phyloP scores from a whole-genome alignment of 2,329 filamentous ascomycete species.

The Didymosphaeria variabile region DNA sequence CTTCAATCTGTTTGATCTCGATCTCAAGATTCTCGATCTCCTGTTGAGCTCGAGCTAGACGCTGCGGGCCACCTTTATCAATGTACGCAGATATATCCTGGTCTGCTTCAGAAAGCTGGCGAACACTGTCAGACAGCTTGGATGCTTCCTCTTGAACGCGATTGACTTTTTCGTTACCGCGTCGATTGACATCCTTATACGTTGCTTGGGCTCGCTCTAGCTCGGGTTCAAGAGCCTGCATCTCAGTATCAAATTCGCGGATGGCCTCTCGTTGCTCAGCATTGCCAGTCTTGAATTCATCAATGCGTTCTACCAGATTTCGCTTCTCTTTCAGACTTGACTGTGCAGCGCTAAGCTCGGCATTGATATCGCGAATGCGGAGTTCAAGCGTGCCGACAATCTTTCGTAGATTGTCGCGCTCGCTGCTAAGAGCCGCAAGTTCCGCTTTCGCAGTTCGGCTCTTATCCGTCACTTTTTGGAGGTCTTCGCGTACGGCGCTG shows the following conservation, averaged over 20 bases:
- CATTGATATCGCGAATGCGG: conserved; percentile 76
- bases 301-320: conserved; percentile 74
- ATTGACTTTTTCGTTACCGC: conserved; percentile 76
- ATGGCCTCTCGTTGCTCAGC: conserved; percentile 74
- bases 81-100: conserved; percentile 82
- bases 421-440: conserved; percentile 71
- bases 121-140: conserved; percentile 75
- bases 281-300: conserved; percentile 75
- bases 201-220: conserved; percentile 78
- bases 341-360: conserved; percentile 74
- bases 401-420: conserved; percentile 76
- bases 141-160: conserved; percentile 75
- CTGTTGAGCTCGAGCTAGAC: conserved; percentile 73
- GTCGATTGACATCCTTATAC: conserved; percentile 78
- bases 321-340: conserved; percentile 85
- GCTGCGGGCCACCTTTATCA: conserved; percentile 75
- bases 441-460: conserved; percentile 69
- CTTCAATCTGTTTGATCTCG: conserved; percentile 71
- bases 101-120: conserved; percentile 78
- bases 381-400: conserved; percentile 77
- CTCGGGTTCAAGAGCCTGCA: conserved; percentile 77
- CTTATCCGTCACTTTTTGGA: conserved; percentile 73
- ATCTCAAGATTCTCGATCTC: conserved; percentile 74
- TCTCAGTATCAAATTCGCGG: conserved; percentile 73
- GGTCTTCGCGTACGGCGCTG: conserved; percentile 84